These are phyloP conservation scores for Nakataea oryzae DNA, from an alignment of 2,329 filamentous ascomycete species.

Conservation along the genomic window DNA sequence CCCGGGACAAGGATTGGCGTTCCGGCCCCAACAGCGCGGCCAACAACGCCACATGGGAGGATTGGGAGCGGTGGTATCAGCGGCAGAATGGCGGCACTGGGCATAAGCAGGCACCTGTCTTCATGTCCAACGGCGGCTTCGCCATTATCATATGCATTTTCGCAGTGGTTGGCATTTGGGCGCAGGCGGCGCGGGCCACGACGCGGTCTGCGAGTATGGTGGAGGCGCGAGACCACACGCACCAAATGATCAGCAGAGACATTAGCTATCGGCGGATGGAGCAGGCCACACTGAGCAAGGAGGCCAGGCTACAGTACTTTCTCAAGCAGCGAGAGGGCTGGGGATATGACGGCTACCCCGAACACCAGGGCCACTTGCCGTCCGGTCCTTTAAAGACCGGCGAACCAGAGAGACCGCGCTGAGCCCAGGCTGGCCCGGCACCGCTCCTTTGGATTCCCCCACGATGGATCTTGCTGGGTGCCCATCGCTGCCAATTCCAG, in stretches of 20 bases:
- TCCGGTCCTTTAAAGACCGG: not conserved
- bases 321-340: conserved; percentile 56
- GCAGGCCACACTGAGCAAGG: conserved; percentile 39
- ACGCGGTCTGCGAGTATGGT: conserved; percentile 51
- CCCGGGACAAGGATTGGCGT: conserved; percentile 38
- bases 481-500: too few species aligned
- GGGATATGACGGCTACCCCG: conserved; percentile 10
- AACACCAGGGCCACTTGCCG: not conserved
- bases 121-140: conserved; percentile 73
- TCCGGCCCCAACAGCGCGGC: conserved; percentile 35
- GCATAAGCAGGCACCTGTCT: conserved; percentile 43
- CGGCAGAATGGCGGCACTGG: conserved; percentile 31
- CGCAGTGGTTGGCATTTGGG: conserved; percentile 57
- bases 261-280: conserved; percentile 42
- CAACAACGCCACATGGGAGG: conserved; percentile 90
- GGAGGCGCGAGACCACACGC: conserved; percentile 55
- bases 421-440: not conserved
- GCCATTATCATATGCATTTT: conserved; percentile 60
- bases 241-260: conserved; percentile 53
- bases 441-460: not conserved
- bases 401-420: not conserved
- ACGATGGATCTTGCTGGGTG: not conserved
- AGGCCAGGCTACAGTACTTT: conserved; percentile 68
- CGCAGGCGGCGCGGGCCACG: conserved; percentile 62
- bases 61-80: conserved; percentile 79